Evolutionary conservation across 768 basidiomycete species (phyloP), one percentile per base, ranked within the genome.

Genomic region (Tulasnella sp.): DNA sequence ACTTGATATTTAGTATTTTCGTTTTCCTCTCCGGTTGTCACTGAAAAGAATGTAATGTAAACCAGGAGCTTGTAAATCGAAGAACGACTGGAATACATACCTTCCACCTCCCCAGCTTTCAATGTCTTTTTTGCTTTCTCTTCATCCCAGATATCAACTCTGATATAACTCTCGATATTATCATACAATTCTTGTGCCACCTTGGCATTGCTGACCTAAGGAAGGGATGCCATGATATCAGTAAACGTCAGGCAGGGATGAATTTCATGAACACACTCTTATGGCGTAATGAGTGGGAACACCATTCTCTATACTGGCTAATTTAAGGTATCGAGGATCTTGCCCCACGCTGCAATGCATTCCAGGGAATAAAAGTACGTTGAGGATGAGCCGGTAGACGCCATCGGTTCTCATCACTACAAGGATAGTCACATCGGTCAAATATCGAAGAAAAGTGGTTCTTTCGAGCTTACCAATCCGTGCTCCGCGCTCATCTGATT

Each of bases 371-470:
- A 69, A 58, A 12, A 61, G 57, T 8, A 63, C 62, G 53, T 69
- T 69, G 42, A 69, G 56, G 45, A 69, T 63, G 15, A 69, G 55
- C 2, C 67, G 62, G n/a, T 65, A 54, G 22, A 67, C 66, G 19
- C 65, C 67, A 42, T 69, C 67, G 7, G 67, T 64, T 13, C 67
- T 58, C 67, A 69, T 69, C 22, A 69, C 67, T 69, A 56, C 12
- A 28, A 5, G 33, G 31, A 16, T 9, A 53, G 19, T 35, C 24
- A 1, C 31, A 25, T 34, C 19, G 25, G n/a, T n/a, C n/a, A n/a
- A n/a, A n/a, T n/a, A n/a, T n/a, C n/a, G n/a, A n/a, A n/a, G n/a
- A n/a, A n/a, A n/a, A n/a, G n/a, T n/a, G n/a, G n/a, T n/a, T n/a
- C n/a, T n/a, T n/a, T n/a, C n/a, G n/a, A n/a, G n/a, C 65, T 57